Percentiles rank a stretch among this genome's conserved stretches.
These are phyloP conservation scores for Xylaria sp. DNA, from an alignment of 2,329 filamentous ascomycete genomes.

Conservation along the genomic window DNA sequence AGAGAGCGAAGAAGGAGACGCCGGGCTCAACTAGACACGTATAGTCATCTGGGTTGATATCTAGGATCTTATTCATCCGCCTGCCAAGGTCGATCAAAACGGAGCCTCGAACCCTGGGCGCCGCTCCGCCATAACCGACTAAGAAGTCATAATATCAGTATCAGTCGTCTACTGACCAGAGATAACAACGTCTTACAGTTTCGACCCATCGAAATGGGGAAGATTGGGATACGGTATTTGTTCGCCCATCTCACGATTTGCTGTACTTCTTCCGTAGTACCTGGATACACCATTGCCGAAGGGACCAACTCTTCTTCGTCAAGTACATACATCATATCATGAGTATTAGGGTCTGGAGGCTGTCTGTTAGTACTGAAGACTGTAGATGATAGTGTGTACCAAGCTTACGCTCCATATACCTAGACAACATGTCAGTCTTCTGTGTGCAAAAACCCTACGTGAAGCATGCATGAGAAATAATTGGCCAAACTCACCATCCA, in stretches of 20 bases:
- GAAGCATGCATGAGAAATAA: constrained; percentile 17
- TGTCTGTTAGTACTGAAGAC: not conserved
- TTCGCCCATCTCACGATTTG: constrained; percentile 49
- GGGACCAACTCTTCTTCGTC: constrained; percentile 59
- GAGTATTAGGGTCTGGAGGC: constrained; percentile 51
- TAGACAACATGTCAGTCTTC: constrained; percentile 22
- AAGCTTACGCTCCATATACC: constrained; percentile 49
- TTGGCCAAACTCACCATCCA: constrained; percentile 50
- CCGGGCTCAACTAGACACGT: constrained; percentile 65
- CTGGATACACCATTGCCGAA: constrained; percentile 54
- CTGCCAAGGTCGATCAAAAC: constrained; percentile 62
- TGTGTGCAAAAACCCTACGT: not conserved
- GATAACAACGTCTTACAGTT: constrained; percentile 43
- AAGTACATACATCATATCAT: constrained; percentile 56
- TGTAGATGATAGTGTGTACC: not conserved
- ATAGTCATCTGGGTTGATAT: constrained; percentile 60
- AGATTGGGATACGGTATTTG: constrained; percentile 45
- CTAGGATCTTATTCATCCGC: constrained; percentile 63
- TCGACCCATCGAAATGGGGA: constrained; percentile 46
- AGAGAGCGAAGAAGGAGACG: constrained; percentile 62
- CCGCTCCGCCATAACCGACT: constrained; percentile 65
- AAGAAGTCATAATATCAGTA: constrained; percentile 12
- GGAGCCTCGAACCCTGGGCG: constrained; percentile 62
- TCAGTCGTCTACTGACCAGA: not conserved
- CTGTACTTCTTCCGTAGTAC: constrained; percentile 49